Evolutionary conservation across 805 yeast species (phyloP), one percentile per base, ranked within the genome.

Genomic region (Candida schatavii): DNA sequence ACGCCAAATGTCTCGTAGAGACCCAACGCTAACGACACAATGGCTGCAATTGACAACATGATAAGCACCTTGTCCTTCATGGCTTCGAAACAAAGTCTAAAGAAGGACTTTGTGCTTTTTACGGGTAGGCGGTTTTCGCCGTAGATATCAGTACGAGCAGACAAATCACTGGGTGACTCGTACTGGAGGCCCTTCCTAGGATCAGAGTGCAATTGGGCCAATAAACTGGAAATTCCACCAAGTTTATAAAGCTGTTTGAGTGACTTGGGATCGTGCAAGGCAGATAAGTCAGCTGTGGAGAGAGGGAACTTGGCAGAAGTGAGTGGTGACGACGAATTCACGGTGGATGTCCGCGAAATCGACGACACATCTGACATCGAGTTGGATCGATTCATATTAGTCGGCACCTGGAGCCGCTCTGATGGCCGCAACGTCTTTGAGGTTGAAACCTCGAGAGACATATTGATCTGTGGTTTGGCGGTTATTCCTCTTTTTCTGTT

Each of bases 1-100:
- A 85, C 86, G 32, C 95, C 96, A 66, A 89, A 85, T 2, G 95
- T 82, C 64, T 93, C 95, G 60, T 93, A 93, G 5, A 93, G 71
- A 0, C 99, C 99, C 38, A 93, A 67, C 0, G 95, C 91, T 39
- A 93, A 74, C 0, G 98, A 89, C 3, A 93, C 79, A 2, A 88
- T 67, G 2, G 99, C 99, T 0, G 97, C 97, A 2, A 86, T 73
- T 2, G 87, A 71, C 52, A 93, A 73, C 49, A 95, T 68, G 42
- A 93, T 83, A 61, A 95, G 74, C 17, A 93, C 95, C 62, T 89
- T 88, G 62, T 93, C 99, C 45, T 90, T 82, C 67, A 93, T 67
- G 3, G 97, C 97, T 52, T 85, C 87, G 70, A 77, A 80, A 50
- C 93, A 82, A 31, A 93, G 71, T 45, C 59, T 53, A 35, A 83